Base-by-base conservation (phyloP, 257 asterid genomes). In the Solanum etuberosum region DNA sequence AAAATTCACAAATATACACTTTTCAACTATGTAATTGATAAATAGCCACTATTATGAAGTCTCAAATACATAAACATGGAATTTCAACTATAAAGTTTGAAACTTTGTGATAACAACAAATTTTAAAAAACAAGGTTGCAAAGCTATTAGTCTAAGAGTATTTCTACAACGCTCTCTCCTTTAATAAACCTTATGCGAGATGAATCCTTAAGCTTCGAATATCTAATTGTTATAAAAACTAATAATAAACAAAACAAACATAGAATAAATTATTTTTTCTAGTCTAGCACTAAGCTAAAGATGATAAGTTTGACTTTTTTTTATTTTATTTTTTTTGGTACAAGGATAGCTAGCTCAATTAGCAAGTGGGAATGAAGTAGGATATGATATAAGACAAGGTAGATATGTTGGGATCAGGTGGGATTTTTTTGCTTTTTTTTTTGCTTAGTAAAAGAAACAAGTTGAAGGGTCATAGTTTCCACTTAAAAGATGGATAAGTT, bases 371-470 rank as follows among this genome's bases (percentile, higher is more conserved):
- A 18, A 7, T 42, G 25, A 15, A 43, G 9, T 42, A 16, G 5
- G 27, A 43, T 78, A 25, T 46, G n/a, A 78, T 77, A 12, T 7
- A 25, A 27, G 38, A 42, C 9, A 7, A 14, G 67, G 67, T 5
- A 80, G 68, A 46, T 80, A 46, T 80, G 85, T 80, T 80, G 85
- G 85, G 85, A 80, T 80, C 68, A 80, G 68, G 85, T 48, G 85
- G 68, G 11, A 7, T 48, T 16, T 80, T 38, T 46, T 80, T 9
- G 4, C 42, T 2, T 9, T 7, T 48, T 16, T 80, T 38, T 46
- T 80, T 9, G 4, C 42, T 2, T 9, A 46, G 85, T 80, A 80
- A 80, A 80, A 80, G 6, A 80, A 80, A 80, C 35, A 20, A 20
- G 43, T 10, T 48, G 27, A 43, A 43, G 85, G 85, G 29, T 46